These are phyloP conservation scores for Scedosporium apiospermum DNA, from an alignment of 2,329 filamentous ascomycete species.

Conservation along the genomic window DNA sequence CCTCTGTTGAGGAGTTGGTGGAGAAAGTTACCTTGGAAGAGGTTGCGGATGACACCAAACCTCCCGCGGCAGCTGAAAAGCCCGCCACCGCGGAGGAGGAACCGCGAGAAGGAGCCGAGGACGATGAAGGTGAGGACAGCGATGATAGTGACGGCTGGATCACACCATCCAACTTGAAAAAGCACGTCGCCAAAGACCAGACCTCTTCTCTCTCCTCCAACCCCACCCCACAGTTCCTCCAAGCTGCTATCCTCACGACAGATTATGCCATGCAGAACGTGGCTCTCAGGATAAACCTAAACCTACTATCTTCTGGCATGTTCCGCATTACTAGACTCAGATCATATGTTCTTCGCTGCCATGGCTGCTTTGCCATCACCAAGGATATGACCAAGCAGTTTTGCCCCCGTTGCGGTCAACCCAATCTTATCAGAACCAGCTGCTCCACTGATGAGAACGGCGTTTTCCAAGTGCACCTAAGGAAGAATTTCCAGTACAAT, in stretches of 20 bases:
- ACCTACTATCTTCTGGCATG: constrained; percentile 70
- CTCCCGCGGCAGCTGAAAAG: not conserved
- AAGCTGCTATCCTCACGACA: constrained; percentile 85
- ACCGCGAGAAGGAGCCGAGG: constrained; percentile 14
- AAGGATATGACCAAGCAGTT: constrained; percentile 85
- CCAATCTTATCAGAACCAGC: constrained; percentile 73
- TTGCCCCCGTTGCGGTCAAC: constrained; percentile 82
- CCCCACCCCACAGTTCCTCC: constrained; percentile 54
- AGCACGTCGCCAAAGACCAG: constrained; percentile 56
- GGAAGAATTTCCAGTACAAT: constrained; percentile 95
- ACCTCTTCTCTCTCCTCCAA: constrained; percentile 33
- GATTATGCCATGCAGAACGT: constrained; percentile 99
- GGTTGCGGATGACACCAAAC: not conserved
- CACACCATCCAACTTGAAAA: constrained; percentile 83
- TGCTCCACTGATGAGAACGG: constrained; percentile 78
- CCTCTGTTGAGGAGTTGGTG: constrained; percentile 13
- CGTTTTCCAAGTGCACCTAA: constrained; percentile 76
- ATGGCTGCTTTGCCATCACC: constrained; percentile 81
- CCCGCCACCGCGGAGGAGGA: constrained; percentile 10
- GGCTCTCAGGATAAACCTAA: constrained; percentile 85
- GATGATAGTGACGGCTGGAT: constrained; percentile 76
- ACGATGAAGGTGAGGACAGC: constrained; percentile 31
- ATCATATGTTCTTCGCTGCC: constrained; percentile 84
- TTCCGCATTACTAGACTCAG: constrained; percentile 76
- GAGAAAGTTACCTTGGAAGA: constrained; percentile 15